Evolutionary conservation across 371 early-diverging fungal genomes (phyloP), one percentile per base, ranked within the genome.

Genomic region (Mortierella sp.): DNA sequence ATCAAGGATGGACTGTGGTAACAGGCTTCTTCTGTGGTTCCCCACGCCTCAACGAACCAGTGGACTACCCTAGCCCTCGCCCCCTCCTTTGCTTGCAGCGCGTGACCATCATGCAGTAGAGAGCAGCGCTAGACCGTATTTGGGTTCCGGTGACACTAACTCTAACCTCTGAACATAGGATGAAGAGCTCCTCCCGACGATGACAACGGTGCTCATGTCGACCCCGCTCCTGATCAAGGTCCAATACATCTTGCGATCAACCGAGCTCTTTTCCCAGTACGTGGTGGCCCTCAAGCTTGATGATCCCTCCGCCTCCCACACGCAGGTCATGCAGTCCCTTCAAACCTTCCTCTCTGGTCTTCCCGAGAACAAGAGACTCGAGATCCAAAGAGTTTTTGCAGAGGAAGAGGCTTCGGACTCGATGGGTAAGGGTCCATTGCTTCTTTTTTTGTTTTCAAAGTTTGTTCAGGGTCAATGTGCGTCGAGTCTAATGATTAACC

Each of bases 251-350:
- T 52, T 74, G 40, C 63, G 63, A 19, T 63, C 63, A 13, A 49
- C 67, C 2, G 60, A 63, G 24, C 60, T 67, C 46, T 74, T 74
- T 29, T 51, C 55, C 4, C 57, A 50, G 19, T 81, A 81, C 57
- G 50, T 81, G 19, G 54, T 58, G n/a, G 81, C 81, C 7, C 71
- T 81, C 60, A 70, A 79, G 68, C 64, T 81, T 21, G 81, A 81
- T 57, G 63, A 71, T 48, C 69, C 72, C 19, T 79, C 79, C 0
- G 79, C 81, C 17, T 79, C 79, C 25, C 81, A 81, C 57, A 64
- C 76, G 13, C 71, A 81, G 60, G 81, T 81, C 54, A 80, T 81
- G 81, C 66, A 65, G 54, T 70, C 77, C 29, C 69, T 81, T n/a
- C 77, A 81, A 55, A 61, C 66, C 17, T 81, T 81, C 63, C 63